Evolutionary conservation across 2,329 filamentous ascomycete genomes (phyloP).

Genomic region (Aspergillus clavatus): DNA sequence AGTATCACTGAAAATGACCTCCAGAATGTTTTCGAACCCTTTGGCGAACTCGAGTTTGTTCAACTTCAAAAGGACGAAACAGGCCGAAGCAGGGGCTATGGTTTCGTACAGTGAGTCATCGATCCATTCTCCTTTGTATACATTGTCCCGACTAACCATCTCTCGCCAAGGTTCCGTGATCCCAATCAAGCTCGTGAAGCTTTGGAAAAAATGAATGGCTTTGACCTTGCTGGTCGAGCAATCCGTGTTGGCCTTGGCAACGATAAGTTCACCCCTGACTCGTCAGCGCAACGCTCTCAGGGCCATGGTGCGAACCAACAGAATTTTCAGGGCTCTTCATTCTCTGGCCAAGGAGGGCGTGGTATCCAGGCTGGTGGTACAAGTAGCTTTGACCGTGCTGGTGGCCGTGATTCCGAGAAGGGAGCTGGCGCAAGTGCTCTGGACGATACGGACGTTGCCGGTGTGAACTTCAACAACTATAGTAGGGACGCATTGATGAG

Average conservation of each 20-base stretch:
- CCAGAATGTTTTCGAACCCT: slow-evolving; percentile 94
- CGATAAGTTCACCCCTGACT: slow-evolving; percentile 99
- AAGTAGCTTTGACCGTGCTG: slow-evolving; percentile 81
- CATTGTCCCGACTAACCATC: slow-evolving; percentile 31
- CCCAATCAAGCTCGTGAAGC: slow-evolving; percentile 88
- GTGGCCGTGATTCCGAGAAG: slow-evolving; percentile 84
- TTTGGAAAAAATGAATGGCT: slow-evolving; percentile 98
- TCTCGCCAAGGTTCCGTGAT: slow-evolving; percentile 67
- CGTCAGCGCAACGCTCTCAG: slow-evolving; percentile 89
- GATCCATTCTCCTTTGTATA: background rate
- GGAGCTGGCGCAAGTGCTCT: slow-evolving; percentile 84
- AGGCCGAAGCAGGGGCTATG: slow-evolving; percentile 87
- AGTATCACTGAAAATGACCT: slow-evolving; percentile 96
- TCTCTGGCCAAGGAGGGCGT: slow-evolving; percentile 84
- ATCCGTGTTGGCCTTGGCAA: slow-evolving; percentile 99
- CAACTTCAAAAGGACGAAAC: slow-evolving; percentile 95
- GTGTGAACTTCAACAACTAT: slow-evolving; percentile 99
- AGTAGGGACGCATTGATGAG: slow-evolving; percentile 98
- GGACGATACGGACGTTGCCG: slow-evolving; percentile 94
- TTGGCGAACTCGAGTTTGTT: slow-evolving; percentile 95
- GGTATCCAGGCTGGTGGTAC: slow-evolving; percentile 72
- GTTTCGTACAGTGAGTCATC: slow-evolving; percentile 87
- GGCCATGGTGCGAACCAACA: slow-evolving; percentile 62
- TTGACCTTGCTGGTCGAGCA: slow-evolving; percentile 92
- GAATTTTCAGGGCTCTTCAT: slow-evolving; percentile 81